Evolutionary conservation across 2,329 filamentous ascomycete genomes (phyloP).

Genomic region (Phialocephala subalpina): DNA sequence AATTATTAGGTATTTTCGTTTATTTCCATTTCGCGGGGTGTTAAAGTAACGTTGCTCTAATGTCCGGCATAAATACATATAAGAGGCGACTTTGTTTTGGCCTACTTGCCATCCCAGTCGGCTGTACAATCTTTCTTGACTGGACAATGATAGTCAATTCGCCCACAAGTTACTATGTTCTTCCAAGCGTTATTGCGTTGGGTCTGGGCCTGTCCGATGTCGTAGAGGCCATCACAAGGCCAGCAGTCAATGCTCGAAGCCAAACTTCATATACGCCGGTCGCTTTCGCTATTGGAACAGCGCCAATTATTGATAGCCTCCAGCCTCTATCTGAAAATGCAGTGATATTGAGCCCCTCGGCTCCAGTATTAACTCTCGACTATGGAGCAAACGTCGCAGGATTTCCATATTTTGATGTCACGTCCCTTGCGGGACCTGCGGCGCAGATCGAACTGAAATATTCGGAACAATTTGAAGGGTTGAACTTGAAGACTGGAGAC

Average conservation of each 20-base stretch:
- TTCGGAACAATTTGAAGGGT: slow-evolving; percentile 43
- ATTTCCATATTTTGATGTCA: slow-evolving; percentile 45
- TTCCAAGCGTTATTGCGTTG: neutral
- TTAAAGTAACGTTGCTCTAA: neutral
- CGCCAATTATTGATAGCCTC: slow-evolving; percentile 9
- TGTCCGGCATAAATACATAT: neutral
- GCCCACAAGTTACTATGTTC: neutral
- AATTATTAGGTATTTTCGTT: neutral
- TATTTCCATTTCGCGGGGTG: neutral
- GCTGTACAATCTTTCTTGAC: neutral
- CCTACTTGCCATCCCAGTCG: neutral
- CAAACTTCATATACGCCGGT: neutral
- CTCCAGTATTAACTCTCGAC: slow-evolving; percentile 39
- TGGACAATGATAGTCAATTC: neutral
- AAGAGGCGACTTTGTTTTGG: neutral
- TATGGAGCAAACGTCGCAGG: slow-evolving; percentile 47
- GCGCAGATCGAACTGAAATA: slow-evolving; percentile 49
- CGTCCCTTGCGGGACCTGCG: slow-evolving; percentile 29
- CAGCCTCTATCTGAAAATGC: neutral
- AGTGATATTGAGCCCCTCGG: slow-evolving; percentile 8
- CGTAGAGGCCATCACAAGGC: neutral
- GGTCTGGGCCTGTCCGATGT: neutral
- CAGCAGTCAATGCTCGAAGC: neutral
- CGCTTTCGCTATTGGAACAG: neutral
- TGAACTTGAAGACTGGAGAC: slow-evolving; percentile 42